phyloP scores from a whole-genome alignment of 768 basidiomycete genomes.

The Amanita thiersii region DNA sequence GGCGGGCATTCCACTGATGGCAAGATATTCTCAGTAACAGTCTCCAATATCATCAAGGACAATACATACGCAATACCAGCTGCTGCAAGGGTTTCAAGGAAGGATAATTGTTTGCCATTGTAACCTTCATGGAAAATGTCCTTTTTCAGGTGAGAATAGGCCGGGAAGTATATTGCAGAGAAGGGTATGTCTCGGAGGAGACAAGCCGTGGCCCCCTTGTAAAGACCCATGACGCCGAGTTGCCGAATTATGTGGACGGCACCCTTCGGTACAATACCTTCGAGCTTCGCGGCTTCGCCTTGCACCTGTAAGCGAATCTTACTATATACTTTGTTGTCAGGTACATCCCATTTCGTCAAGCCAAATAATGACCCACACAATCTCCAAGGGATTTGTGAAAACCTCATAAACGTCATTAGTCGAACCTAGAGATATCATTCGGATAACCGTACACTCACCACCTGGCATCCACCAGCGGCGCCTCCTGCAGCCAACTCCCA shows the following conservation, averaged over 20 bases:
- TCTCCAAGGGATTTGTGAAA: conserved; percentile 96
- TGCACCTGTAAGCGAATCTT: conserved; percentile 95
- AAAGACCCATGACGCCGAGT: conserved; percentile 86
- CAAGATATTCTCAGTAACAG: conserved; percentile 20
- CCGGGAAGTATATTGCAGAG: conserved; percentile 87
- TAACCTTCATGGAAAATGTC: conserved; percentile 95
- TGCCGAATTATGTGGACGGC: conserved; percentile 91
- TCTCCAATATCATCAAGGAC: conserved; percentile 12
- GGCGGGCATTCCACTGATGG: conserved; percentile 89
- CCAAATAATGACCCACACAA: conserved; percentile 53
- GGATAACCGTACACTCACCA: conserved; percentile 42
- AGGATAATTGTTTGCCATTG: conserved; percentile 87
- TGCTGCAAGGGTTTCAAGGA: conserved; percentile 79
- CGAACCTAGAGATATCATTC: too few relatives aligned
- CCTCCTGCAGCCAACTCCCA: conserved; percentile 94
- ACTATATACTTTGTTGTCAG: conserved; percentile 26
- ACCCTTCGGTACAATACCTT: conserved; percentile 75
- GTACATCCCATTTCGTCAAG: neutral
- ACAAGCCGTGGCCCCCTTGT: conserved; percentile 91
- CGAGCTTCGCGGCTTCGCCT: conserved; percentile 86
- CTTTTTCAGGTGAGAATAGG: conserved; percentile 85
- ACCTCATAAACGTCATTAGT: conserved; percentile 39
- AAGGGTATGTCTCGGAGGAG: conserved; percentile 94
- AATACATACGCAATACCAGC: conserved; percentile 73
- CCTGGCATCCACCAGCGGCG: conserved; percentile 93